phyloP scores from a whole-genome alignment of 2,329 filamentous ascomycete genomes.

The Talaromyces sp. region DNA sequence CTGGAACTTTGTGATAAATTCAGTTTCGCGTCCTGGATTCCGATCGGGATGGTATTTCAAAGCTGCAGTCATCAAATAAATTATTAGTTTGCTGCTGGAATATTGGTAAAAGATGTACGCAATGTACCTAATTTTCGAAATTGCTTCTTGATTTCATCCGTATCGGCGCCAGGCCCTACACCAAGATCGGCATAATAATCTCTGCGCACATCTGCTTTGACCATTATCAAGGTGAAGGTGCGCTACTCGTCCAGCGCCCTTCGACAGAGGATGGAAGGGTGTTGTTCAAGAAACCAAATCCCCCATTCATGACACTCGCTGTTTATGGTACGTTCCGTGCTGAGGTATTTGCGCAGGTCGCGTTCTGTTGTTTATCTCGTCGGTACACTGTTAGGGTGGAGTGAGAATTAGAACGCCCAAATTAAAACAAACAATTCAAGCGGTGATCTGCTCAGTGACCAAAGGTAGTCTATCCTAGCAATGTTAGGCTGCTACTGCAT shows the following conservation, averaged over 20 bases:
- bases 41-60: slow-evolving; percentile 85
- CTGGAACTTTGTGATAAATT: slow-evolving; percentile 79
- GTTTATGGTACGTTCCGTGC: background rate
- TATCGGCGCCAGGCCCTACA: slow-evolving; percentile 63
- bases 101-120: background rate
- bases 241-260: slow-evolving; percentile 18
- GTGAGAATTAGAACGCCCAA: background rate
- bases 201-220: slow-evolving; percentile 63
- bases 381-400: background rate
- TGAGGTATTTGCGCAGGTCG: background rate
- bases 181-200: slow-evolving; percentile 87
- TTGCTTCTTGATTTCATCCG: slow-evolving; percentile 77
- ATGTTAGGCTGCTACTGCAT: background rate
- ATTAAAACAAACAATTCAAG: no score
- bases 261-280: slow-evolving; percentile 1
- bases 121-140: slow-evolving; percentile 73
- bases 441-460: background rate
- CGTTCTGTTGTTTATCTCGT: background rate
- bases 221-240: slow-evolving; percentile 52
- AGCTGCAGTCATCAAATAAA: slow-evolving; percentile 47
- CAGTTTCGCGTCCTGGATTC: slow-evolving; percentile 76
- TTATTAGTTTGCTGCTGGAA: background rate
- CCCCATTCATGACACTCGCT: slow-evolving; percentile 16
- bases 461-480: background rate
- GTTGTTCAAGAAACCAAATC: slow-evolving; percentile 18